These are phyloP conservation scores for Sclerotinia spermophila DNA, from an alignment of 2,329 filamentous ascomycete genomes.

Conservation along the genomic window DNA sequence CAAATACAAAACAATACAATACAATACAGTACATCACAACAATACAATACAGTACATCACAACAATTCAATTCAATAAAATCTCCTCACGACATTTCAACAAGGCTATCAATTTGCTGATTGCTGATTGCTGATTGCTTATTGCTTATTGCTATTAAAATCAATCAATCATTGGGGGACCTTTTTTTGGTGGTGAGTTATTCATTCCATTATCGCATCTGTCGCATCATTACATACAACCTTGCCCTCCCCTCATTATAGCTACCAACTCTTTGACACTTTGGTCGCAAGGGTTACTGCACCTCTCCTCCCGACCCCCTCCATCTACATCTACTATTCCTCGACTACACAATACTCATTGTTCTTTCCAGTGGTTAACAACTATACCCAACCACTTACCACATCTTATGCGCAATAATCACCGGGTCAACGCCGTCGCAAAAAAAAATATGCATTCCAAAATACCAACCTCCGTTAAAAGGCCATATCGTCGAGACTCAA, in stretches of 20 bases:
- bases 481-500: constrained; percentile 38
- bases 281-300: constrained; percentile 24
- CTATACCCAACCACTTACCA: not conserved
- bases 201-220: not conserved
- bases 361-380: constrained; percentile 5
- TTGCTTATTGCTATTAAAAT: not conserved
- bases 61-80: not conserved
- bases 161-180: not conserved
- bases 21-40: not conserved
- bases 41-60: not conserved
- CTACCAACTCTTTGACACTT: constrained; percentile 22
- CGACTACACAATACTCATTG: constrained; percentile 16
- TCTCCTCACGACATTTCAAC: not conserved
- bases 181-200: constrained; percentile 13
- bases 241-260: constrained; percentile 1
- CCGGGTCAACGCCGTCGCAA: constrained; percentile 16
- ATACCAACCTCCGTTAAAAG: constrained; percentile 44
- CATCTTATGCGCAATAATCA: constrained; percentile 15
- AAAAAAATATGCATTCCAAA: constrained; percentile 22
- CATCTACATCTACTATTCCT: constrained; percentile 1
- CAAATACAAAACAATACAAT: not conserved
- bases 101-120: not conserved
- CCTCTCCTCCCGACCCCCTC: constrained; percentile 19
- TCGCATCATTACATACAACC: constrained; percentile 8
- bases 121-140: not conserved